phyloP scores from a whole-genome alignment of 2,329 filamentous ascomycete genomes.

The Arachnomyces sp. region DNA sequence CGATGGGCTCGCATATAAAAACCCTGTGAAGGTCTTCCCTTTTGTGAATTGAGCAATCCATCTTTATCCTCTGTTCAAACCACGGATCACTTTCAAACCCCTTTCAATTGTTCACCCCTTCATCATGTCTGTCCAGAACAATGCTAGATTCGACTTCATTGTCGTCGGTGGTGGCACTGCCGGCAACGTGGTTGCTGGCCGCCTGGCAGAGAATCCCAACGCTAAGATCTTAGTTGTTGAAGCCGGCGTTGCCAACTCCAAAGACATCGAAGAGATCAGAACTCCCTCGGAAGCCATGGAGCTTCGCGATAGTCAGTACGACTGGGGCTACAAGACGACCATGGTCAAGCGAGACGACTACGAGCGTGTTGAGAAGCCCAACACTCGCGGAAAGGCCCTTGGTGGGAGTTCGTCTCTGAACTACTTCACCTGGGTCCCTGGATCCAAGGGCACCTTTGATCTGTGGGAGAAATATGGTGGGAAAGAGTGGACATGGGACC shows the following conservation, averaged over 20 bases:
- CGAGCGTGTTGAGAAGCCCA: slow-evolving; percentile 55
- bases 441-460: slow-evolving; percentile 51
- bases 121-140: too few relatives aligned
- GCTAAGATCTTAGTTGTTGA: slow-evolving; percentile 36
- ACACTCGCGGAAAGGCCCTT: slow-evolving; percentile 53
- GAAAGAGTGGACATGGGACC: slow-evolving; percentile 51
- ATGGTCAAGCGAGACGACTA: slow-evolving; percentile 60
- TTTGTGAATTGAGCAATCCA: too few relatives aligned
- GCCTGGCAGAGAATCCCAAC: slow-evolving; percentile 45
- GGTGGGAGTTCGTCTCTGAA: slow-evolving; percentile 54
- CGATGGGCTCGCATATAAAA: too few relatives aligned
- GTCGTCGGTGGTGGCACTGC: slow-evolving; percentile 33
- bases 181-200: slow-evolving; percentile 39
- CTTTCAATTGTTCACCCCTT: too few relatives aligned
- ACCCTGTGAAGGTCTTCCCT: too few relatives aligned
- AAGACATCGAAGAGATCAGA: slow-evolving; percentile 44
- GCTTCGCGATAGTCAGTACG: slow-evolving; percentile 48
- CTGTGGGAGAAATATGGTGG: slow-evolving; percentile 42
- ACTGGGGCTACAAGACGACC: slow-evolving; percentile 57
- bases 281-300: slow-evolving; percentile 49
- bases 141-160: slow-evolving; percentile 28
- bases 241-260: slow-evolving; percentile 38
- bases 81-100: too few relatives aligned
- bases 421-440: slow-evolving; percentile 59
- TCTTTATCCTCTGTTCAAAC: too few relatives aligned